Evolutionary conservation across 345 rosid species (phyloP).

Genomic region (Geranium brycei): DNA sequence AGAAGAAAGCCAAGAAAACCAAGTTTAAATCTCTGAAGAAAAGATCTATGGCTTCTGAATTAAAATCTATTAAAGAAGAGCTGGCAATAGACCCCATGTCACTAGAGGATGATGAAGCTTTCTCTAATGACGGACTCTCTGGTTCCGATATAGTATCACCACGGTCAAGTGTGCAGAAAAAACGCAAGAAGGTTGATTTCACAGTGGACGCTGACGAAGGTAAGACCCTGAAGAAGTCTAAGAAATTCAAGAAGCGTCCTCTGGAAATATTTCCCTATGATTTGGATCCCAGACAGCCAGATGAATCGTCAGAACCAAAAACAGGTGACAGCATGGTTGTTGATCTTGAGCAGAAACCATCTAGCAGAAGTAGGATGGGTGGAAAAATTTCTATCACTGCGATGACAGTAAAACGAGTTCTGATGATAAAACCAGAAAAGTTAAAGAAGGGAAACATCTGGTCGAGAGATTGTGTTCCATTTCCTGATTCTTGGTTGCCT

Average conservation of each 20-base stretch:
- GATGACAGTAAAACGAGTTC: conserved; percentile 72
- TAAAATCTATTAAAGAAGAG: conserved; percentile 43
- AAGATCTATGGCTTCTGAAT: conserved; percentile 58
- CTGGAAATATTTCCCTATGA: conserved; percentile 23
- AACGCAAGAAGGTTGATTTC: conserved; percentile 51
- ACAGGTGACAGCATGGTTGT: conserved; percentile 20
- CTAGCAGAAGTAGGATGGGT: conserved; percentile 52
- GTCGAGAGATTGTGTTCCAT: conserved; percentile 89
- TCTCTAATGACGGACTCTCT: conserved; percentile 26
- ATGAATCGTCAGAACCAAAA: conserved; percentile 28
- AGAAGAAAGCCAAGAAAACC: conserved; percentile 83
- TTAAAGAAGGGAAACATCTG: conserved; percentile 79
- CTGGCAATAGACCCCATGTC: conserved; percentile 29
- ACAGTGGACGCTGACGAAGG: conserved; percentile 32
- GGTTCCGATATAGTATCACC: conserved; percentile 40
- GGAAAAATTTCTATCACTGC: conserved; percentile 70
- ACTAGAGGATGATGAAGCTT: conserved; percentile 10
- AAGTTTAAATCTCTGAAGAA: conserved; percentile 88
- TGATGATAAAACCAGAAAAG: conserved; percentile 82
- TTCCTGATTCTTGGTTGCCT: conserved; percentile 84
- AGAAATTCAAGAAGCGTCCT: conserved; percentile 46
- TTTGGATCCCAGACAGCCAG: conserved; percentile 32
- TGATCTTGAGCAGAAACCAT: conserved; percentile 57
- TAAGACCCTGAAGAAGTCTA: conserved; percentile 57
- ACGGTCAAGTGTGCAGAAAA: conserved; percentile 32